These are phyloP conservation scores for Cladosporium sp. DNA, from an alignment of 2,329 filamentous ascomycete species.

Conservation along the genomic window DNA sequence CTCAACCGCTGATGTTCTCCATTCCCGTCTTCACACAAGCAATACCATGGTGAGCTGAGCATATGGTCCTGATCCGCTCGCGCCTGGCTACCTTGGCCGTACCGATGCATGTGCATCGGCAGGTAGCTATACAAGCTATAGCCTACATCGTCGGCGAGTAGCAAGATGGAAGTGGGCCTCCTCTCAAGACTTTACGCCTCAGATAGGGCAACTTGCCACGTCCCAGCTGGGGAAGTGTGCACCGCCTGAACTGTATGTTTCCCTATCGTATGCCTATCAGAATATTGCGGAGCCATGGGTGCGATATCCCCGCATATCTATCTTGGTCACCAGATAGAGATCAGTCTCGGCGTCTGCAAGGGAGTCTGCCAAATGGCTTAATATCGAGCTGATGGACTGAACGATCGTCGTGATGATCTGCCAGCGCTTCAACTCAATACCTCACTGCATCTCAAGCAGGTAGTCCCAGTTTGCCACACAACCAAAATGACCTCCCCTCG, in stretches of 20 bases:
- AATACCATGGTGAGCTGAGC: no score
- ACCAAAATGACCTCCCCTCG: neutral
- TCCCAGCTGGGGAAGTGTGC: neutral
- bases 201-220: conserved; percentile 1
- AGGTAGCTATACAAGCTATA: neutral
- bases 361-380: neutral
- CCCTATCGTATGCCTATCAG: conserved; percentile 11
- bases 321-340: neutral
- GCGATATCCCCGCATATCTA: conserved; percentile 3
- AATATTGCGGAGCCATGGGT: neutral
- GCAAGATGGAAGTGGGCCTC: neutral
- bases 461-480: no score
- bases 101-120: neutral
- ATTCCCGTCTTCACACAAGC: no score
- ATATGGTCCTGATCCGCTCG: neutral
- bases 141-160: neutral
- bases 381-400: neutral
- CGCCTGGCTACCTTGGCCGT: no score
- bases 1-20: no score
- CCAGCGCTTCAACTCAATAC: neutral
- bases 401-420: neutral
- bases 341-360: neutral
- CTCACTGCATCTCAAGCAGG: no score
- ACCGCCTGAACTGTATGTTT: neutral
- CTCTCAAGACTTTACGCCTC: neutral